Evolutionary conservation across 306 rosid genomes (phyloP).

Genomic region (Begonia masoniana): DNA sequence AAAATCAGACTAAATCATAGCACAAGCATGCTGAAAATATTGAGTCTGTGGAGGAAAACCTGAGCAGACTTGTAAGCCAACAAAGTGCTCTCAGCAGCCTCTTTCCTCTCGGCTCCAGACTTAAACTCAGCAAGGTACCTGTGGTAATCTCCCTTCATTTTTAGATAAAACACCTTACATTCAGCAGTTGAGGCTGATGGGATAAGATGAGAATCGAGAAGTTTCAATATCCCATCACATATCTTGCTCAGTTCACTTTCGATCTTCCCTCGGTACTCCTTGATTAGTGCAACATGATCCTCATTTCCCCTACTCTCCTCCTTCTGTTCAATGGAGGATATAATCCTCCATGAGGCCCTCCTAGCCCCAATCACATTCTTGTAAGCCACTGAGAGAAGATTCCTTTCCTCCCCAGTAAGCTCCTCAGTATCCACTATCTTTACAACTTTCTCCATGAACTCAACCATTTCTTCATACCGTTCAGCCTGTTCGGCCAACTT

Average conservation of each 20-base stretch:
- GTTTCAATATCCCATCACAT: conserved; percentile 55
- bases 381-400: conserved; percentile 73
- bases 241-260: conserved; percentile 75
- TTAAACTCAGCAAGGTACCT: conserved; percentile 62
- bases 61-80: conserved; percentile 84
- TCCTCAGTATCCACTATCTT: conserved; percentile 11
- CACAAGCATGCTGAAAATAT: no score
- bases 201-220: conserved; percentile 26
- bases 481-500: conserved; percentile 75
- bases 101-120: conserved; percentile 62
- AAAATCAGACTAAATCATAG: no score
- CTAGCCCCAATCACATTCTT: conserved; percentile 52
- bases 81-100: conserved; percentile 74
- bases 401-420: conserved; percentile 21
- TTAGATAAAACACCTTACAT: conserved; percentile 63
- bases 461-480: conserved; percentile 81
- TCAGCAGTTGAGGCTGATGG: conserved; percentile 58
- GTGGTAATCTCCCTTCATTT: conserved; percentile 81
- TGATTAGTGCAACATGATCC: conserved; percentile 53
- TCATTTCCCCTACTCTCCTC: conserved; percentile 81
- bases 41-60: conserved; percentile 16
- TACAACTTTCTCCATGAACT: conserved; percentile 76
- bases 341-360: conserved; percentile 88
- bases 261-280: conserved; percentile 71
- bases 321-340: conserved; percentile 15